Evolutionary conservation across 371 early-diverging fungal genomes (phyloP).

Genomic region (Mucor irregularis): DNA sequence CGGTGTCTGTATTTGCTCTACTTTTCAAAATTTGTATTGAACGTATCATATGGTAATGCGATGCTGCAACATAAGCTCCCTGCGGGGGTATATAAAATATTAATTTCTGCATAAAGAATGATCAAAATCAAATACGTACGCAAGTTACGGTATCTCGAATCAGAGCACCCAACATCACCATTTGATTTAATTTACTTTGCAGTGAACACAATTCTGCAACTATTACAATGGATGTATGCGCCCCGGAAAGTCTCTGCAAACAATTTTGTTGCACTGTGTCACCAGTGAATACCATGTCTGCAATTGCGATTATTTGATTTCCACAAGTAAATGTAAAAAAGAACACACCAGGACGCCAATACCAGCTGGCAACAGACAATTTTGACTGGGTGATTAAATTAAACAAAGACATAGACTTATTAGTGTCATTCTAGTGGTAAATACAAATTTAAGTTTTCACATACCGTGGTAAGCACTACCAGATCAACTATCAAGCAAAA

Average conservation of each 20-base stretch:
- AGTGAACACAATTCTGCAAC: conserved; percentile 12
- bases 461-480: conserved; percentile 25
- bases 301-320: conserved; percentile 1
- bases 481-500: conserved; percentile 23
- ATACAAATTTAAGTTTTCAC: no score
- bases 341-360: conserved; percentile 27
- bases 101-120: neutral
- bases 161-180: neutral
- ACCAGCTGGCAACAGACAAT: conserved; percentile 23
- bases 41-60: conserved; percentile 11
- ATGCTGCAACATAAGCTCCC: conserved; percentile 13
- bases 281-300: conserved; percentile 1
- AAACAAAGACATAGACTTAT: no score
- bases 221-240: neutral
- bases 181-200: conserved; percentile 5
- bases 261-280: conserved; percentile 6
- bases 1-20: conserved; percentile 3
- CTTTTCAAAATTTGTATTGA: conserved; percentile 3
- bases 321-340: conserved; percentile 20
- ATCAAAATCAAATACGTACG: conserved; percentile 3
- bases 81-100: neutral
- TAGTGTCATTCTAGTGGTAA: no score
- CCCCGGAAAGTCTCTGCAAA: neutral
- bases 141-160: conserved; percentile 12
- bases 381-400: conserved; percentile 11